These are phyloP conservation scores for Suillus brevipes DNA, from an alignment of 768 basidiomycete genomes.

Conservation along the genomic window DNA sequence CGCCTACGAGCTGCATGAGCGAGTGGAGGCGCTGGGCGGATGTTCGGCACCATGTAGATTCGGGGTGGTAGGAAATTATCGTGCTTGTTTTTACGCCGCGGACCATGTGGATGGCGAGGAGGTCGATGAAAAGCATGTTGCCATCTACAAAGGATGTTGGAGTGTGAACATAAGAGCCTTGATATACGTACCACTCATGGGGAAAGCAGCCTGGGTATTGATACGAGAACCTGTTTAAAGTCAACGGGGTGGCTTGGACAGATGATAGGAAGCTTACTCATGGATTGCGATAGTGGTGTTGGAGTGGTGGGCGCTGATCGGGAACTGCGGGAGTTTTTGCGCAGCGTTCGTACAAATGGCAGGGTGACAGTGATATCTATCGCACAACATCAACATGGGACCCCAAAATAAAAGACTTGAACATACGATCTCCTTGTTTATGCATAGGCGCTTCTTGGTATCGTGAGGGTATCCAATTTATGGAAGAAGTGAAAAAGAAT, in stretches of 20 bases:
- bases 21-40: conserved; percentile 28
- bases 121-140: conserved; percentile 39
- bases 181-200: conserved; percentile 32
- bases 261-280: neutral
- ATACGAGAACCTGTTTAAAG: conserved; percentile 29
- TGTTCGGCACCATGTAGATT: conserved; percentile 7
- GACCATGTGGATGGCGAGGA: conserved; percentile 56
- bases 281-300: neutral
- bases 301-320: neutral
- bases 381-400: conserved; percentile 1
- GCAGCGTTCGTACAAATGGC: conserved; percentile 48
- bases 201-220: conserved; percentile 53
- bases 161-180: neutral
- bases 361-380: conserved; percentile 58
- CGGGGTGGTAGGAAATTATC: conserved; percentile 34
- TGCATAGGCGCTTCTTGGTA: conserved; percentile 50
- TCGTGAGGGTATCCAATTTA: conserved; percentile 68
- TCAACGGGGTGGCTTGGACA: conserved; percentile 4
- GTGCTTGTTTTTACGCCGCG: conserved; percentile 23
- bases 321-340: conserved; percentile 16
- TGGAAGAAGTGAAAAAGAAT: conserved; percentile 63
- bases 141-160: conserved; percentile 16
- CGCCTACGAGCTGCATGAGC: conserved; percentile 31
- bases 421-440: conserved; percentile 53
- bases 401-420: conserved; percentile 2